Evolutionary conservation across 345 rosid species (phyloP), one percentile per base, ranked within the genome.

Genomic region (Microthlaspi erraticum): DNA sequence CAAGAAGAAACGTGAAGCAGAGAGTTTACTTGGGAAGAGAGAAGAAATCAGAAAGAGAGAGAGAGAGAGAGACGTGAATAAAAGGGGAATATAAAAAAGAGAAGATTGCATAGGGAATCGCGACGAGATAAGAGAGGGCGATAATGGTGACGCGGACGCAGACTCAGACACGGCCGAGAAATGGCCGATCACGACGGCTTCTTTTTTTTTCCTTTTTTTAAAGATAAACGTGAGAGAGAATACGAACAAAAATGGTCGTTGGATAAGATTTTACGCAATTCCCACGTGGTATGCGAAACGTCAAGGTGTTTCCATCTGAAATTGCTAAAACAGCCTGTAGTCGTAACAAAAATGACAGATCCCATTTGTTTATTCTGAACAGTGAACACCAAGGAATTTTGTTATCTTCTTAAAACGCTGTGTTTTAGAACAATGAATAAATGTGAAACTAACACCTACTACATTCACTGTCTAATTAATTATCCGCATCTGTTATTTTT

Each of bases 181-280:
- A 60, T 29, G 41, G 68, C 68, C 77, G 73, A 74, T 60, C 73
- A 26, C 65, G 78, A 74, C 78, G 68, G 73, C 50, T 67, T 52
- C 41, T 42, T 71, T 31, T 54, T 51, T 38, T 12, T 4, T 44
- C 1, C 13, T 41, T 67, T 8, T 26, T 58, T 73, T 39, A 38
- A 56, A 32, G 53, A 73, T 48, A 65, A 57, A 58, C 66, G 60
- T 44, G 17, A 4, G 17, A 16, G 55, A 34, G 17, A 19, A 11
- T 23, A 32, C 4, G n/a, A 8, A 9, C 13, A 14, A 2, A 60
- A 50, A 23, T 45, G 2, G 64, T 61, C 29, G 43, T 68, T 75
- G 65, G 79, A 75, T 75, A 75, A 62, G 74, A 54, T 68, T 48
- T 67, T 34, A 68, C 69, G 74, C 70, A 29, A 68, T 37, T 45